These are phyloP conservation scores for Penicillium sp. DNA, from an alignment of 2,329 filamentous ascomycete species.

Conservation along the genomic window DNA sequence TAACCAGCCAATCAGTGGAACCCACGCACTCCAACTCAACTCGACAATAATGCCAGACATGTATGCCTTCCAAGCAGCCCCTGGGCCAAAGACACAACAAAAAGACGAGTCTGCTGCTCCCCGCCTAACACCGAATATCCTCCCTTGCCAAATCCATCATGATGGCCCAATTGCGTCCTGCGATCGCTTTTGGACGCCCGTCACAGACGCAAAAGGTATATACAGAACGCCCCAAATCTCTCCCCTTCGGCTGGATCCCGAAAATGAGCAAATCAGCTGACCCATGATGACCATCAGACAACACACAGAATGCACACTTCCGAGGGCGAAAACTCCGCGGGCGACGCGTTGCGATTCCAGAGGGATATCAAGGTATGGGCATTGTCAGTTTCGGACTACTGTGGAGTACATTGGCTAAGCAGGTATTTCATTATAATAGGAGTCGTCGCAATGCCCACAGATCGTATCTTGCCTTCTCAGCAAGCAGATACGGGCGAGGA, in stretches of 20 bases:
- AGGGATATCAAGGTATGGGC: conserved; percentile 62
- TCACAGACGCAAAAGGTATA: conserved; percentile 44
- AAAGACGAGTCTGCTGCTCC: conserved; percentile 11
- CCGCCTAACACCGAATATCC: conserved; percentile 64
- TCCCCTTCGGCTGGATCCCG: background rate
- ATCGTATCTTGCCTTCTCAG: conserved; percentile 31
- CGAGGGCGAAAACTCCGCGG: conserved; percentile 78
- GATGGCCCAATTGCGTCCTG: conserved; percentile 68
- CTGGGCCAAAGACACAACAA: conserved; percentile 17
- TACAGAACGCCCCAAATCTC: background rate
- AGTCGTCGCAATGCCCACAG: conserved; percentile 56
- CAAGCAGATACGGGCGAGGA: conserved; percentile 47
- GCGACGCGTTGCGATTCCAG: conserved; percentile 64
- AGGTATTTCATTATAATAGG: conserved; percentile 41
- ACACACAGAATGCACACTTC: conserved; percentile 63
- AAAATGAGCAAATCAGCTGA: background rate
- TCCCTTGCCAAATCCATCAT: conserved; percentile 80
- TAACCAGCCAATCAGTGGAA: background rate
- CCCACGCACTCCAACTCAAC: background rate
- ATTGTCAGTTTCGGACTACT: background rate
- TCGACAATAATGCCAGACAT: conserved; percentile 27
- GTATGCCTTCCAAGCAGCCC: conserved; percentile 36
- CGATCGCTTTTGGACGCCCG: conserved; percentile 70
- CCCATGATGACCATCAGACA: conserved; percentile 10
- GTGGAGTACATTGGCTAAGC: background rate